Conservation (phyloP, 129 eudicot genomes). For the Centella asiatica region DNA sequence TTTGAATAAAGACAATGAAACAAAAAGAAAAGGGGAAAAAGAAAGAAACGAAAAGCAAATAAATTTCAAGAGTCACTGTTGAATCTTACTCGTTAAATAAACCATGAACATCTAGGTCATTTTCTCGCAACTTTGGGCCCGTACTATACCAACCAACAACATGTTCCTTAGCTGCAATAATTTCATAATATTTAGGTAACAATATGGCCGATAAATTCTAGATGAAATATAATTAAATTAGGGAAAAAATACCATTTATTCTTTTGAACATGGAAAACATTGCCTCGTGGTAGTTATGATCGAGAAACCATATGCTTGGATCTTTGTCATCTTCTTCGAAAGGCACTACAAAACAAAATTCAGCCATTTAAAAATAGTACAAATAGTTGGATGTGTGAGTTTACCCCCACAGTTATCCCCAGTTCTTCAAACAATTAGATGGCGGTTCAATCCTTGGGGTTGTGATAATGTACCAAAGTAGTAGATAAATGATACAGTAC, state of each 20-base stretch:
- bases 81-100: slow-evolving; percentile 84
- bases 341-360: slow-evolving; percentile 51
- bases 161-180: slow-evolving; percentile 89
- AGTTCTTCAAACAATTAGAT: no score
- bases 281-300: slow-evolving; percentile 96
- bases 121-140: slow-evolving; percentile 95
- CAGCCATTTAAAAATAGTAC: slow-evolving; percentile 5
- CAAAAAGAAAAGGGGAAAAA: no score
- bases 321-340: slow-evolving; percentile 98
- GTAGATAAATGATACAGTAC: no score
- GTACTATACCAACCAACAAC: slow-evolving; percentile 99
- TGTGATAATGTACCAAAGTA: no score
- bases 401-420: no score
- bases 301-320: slow-evolving; percentile 97
- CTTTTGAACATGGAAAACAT: slow-evolving; percentile 99
- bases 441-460: no score
- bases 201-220: neutral
- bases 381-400: neutral
- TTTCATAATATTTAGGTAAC: neutral
- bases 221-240: neutral
- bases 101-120: slow-evolving; percentile 80
- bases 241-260: slow-evolving; percentile 54
- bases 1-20: no score
- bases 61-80: neutral
- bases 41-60: neutral